phyloP scores from a whole-genome alignment of 2,329 filamentous ascomycete species.

The Xylaria sp. region DNA sequence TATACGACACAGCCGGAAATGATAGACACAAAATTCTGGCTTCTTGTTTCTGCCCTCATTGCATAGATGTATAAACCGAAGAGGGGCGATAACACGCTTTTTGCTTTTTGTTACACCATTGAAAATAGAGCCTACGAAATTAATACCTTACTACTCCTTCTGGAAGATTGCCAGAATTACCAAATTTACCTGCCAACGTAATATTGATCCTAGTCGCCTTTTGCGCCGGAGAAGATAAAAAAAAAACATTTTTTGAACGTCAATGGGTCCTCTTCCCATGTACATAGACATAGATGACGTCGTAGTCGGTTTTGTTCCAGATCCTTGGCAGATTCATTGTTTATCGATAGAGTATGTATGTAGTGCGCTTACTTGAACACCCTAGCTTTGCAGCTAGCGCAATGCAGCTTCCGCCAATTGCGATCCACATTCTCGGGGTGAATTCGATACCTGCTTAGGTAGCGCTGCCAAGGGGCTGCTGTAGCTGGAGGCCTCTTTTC shows the following conservation, averaged over 20 bases:
- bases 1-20: slow-evolving; percentile 12
- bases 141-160: not conserved
- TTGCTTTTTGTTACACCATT: not conserved
- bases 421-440: slow-evolving; percentile 8
- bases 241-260: not conserved
- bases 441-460: not conserved
- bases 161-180: not conserved
- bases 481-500: slow-evolving; percentile 33
- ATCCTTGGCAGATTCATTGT: slow-evolving; percentile 6
- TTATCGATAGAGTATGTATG: slow-evolving; percentile 22
- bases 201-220: not conserved
- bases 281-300: slow-evolving; percentile 7
- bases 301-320: slow-evolving; percentile 8
- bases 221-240: not conserved
- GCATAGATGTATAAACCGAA: not conserved
- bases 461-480: slow-evolving; percentile 24
- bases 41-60: not conserved
- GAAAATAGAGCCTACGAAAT: not conserved
- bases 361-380: not conserved
- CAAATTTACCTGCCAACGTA: not conserved
- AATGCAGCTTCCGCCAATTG: not conserved
- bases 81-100: not conserved
- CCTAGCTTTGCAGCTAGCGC: not conserved
- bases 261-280: not conserved
- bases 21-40: not conserved